Evolutionary conservation across 2,329 filamentous ascomycete species (phyloP).

Genomic region (Cordyceps tenuipes): DNA sequence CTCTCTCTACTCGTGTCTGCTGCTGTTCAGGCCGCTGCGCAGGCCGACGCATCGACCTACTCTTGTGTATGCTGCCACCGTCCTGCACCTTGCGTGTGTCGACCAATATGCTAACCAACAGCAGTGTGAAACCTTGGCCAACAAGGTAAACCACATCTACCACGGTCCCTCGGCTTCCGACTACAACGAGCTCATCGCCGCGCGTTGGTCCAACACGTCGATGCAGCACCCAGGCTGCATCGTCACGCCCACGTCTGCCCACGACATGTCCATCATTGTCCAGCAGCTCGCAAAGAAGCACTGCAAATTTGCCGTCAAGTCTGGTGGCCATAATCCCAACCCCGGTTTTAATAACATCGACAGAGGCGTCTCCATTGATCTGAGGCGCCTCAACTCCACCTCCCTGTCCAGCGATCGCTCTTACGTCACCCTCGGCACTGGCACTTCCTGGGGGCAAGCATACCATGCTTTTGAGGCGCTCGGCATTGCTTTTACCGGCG

Average conservation of each 20-base stretch:
- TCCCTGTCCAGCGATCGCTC: constrained; percentile 23
- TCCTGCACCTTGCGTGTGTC: neutral
- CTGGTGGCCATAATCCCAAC: constrained; percentile 40
- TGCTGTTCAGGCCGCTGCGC: neutral
- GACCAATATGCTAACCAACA: neutral
- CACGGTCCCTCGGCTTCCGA: constrained; percentile 1
- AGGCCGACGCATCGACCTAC: neutral
- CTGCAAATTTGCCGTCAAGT: constrained; percentile 36
- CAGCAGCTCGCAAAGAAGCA: constrained; percentile 6
- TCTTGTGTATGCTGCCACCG: neutral
- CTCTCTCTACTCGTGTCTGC: neutral
- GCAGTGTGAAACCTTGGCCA: constrained; percentile 4
- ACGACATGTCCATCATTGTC: constrained; percentile 9
- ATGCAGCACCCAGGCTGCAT: constrained; percentile 12
- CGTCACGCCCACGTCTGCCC: constrained; percentile 1
- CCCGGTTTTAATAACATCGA: constrained; percentile 30
- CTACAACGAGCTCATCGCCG: neutral
- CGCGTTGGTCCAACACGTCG: constrained; percentile 9
- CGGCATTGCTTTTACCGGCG: constrained; percentile 31
- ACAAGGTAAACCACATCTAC: constrained; percentile 2
- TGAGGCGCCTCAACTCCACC: constrained; percentile 30
- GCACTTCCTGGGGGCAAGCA: constrained; percentile 34
- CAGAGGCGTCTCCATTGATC: constrained; percentile 30
- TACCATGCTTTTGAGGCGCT: constrained; percentile 30
- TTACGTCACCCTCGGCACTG: constrained; percentile 31